Evolutionary conservation across 331 rosid genomes (phyloP).

Genomic region (Malus hybrid): DNA sequence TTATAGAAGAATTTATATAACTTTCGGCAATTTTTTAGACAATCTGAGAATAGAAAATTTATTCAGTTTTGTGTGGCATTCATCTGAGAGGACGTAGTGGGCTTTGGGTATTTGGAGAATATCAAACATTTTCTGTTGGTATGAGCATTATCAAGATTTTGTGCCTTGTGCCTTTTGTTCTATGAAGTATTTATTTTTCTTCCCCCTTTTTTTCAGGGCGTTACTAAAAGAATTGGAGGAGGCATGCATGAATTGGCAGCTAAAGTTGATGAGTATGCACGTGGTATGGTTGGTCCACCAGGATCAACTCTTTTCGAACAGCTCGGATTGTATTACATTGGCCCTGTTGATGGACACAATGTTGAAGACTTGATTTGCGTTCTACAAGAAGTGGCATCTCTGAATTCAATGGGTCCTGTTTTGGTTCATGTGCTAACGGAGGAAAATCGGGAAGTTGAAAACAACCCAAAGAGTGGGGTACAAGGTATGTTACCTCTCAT

Average conservation of each 20-base stretch:
- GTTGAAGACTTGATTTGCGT: slow-evolving; percentile 72
- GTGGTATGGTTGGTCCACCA: slow-evolving; percentile 89
- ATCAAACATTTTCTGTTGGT: background rate
- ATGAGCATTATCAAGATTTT: background rate
- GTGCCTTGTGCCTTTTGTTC: background rate
- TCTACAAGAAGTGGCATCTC: slow-evolving; percentile 81
- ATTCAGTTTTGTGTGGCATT: background rate
- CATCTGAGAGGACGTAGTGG: background rate
- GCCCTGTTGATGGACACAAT: slow-evolving; percentile 93
- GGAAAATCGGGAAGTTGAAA: slow-evolving; percentile 49
- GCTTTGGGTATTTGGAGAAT: background rate
- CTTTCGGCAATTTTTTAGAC: background rate
- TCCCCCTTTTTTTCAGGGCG: slow-evolving; percentile 39
- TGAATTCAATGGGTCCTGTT: slow-evolving; percentile 92
- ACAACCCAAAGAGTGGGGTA: slow-evolving; percentile 23
- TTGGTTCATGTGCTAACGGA: slow-evolving; percentile 82
- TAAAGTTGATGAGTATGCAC: slow-evolving; percentile 94
- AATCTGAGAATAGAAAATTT: background rate
- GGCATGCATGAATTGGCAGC: slow-evolving; percentile 96
- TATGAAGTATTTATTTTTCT: slow-evolving; percentile 7
- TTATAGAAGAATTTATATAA: background rate
- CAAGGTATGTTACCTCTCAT: slow-evolving; percentile 8
- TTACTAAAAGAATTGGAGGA: slow-evolving; percentile 77
- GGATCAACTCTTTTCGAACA: slow-evolving; percentile 96
- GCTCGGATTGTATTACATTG: slow-evolving; percentile 92